These are phyloP conservation scores for Odontarrhena argentea DNA, from an alignment of 345 rosid species.

Conservation along the genomic window DNA sequence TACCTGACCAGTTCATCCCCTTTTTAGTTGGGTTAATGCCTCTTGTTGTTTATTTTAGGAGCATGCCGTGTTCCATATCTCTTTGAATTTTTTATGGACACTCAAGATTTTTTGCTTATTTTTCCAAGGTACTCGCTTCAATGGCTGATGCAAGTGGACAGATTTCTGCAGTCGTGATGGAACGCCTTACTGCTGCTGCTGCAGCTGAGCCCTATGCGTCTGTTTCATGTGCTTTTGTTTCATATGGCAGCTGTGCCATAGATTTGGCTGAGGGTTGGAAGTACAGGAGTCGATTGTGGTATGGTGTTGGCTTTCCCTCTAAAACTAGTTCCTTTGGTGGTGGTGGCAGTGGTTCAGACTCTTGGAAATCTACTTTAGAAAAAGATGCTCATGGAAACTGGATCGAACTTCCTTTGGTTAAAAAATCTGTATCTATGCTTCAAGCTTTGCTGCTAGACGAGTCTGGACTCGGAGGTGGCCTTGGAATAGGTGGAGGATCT, in stretches of 20 bases:
- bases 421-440: constrained; percentile 96
- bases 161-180: constrained; percentile 87
- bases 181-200: constrained; percentile 92
- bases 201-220: constrained; percentile 98
- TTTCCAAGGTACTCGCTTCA: constrained; percentile 84
- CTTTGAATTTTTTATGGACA: neutral
- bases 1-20: constrained; percentile 4
- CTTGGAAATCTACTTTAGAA: constrained; percentile 84
- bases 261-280: constrained; percentile 99
- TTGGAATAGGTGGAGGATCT: constrained; percentile 99
- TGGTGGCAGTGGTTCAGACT: constrained; percentile 93
- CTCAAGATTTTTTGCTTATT: constrained; percentile 32
- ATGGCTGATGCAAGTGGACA: constrained; percentile 98
- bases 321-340: constrained; percentile 70
- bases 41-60: constrained; percentile 3
- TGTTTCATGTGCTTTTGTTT: constrained; percentile 96
- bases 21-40: constrained; percentile 15
- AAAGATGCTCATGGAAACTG: constrained; percentile 93
- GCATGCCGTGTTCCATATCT: constrained; percentile 24
- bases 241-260: constrained; percentile 93
- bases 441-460: constrained; percentile 94
- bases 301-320: constrained; percentile 84
- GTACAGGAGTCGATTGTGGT: constrained; percentile 95
- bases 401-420: constrained; percentile 92
- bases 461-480: constrained; percentile 99